Base-by-base conservation (phyloP, 2,329 filamentous ascomycete species). In the Cadophora sp. region DNA sequence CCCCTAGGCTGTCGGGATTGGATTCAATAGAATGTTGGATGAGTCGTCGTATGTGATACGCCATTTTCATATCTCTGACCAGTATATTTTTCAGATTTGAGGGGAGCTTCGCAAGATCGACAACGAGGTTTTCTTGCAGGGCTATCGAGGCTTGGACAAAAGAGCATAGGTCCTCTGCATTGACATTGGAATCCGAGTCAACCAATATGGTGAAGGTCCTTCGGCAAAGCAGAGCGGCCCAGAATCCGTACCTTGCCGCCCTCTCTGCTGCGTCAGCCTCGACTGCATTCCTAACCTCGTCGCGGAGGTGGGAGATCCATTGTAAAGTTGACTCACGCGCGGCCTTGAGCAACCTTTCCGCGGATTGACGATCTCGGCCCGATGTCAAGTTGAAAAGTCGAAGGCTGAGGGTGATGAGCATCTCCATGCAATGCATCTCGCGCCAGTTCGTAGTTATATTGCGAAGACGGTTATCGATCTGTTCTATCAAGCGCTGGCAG, bases 371-470 rank as follows among this genome's bases (percentile, higher is more conserved):
- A 3, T 48, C 45, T 64, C 7, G 66, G 64, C 1, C 61, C 45
- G 4, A 70, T 51, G 66, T 73, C 33, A 76, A 71, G 27, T 58
- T 71, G 60, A 73, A 81, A 1, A 75, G 73, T 2, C 84, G 82
- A 1, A 87, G 73, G 0, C 80, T 71, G 0, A 91, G 71, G 0
- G 80, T 84, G 11, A 89, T 80, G 3, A 90, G 66, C 0, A 85
- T 80, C 3, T 86, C 82, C 86, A 91, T 89, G 14, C 82, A 81
- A 56, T 85, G 76, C 0, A 78, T 78, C 70, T 91, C 88, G 0
- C 87, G 81, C 85, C 87, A 89, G 50, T 86, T 91, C 0, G 78
- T 74, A 0, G 75, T 72, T 18, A 91, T 83, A 0, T 76, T 73
- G 0, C 77, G 71, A 0, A 91, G 66, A 3, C 81, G 81, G 30